A percentile compares a stretch with the other conserved stretches of the same genome.
phyloP scores from a whole-genome alignment of 768 basidiomycete genomes.

The Tulasnella sp. region DNA sequence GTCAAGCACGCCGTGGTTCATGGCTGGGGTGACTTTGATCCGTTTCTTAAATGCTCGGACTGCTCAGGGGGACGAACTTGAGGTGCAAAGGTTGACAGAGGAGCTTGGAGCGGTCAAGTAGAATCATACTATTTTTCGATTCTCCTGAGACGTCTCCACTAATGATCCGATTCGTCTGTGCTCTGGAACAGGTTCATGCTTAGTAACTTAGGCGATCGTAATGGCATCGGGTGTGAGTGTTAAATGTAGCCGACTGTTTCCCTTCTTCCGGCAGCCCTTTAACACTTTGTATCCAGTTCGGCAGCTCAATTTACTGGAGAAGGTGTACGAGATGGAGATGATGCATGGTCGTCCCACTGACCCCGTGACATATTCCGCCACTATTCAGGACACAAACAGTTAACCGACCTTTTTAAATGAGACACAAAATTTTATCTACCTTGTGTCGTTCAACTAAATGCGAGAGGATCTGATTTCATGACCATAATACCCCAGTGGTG shows the following conservation, averaged over 20 bases:
- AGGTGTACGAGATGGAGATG: neutral
- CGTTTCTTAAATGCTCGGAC: constrained; percentile 54
- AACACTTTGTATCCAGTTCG: neutral
- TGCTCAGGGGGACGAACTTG: constrained; percentile 44
- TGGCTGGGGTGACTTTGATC: constrained; percentile 51
- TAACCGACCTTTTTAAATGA: no score
- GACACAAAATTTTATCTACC: no score
- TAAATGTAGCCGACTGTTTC: neutral
- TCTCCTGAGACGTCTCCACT: no score
- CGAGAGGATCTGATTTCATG: no score
- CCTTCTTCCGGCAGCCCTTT: no score
- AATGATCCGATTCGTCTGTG: neutral
- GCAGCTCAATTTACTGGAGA: neutral
- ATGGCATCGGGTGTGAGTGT: neutral
- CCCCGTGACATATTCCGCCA: no score
- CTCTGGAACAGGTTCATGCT: neutral
- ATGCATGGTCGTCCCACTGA: no score
- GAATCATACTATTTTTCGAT: constrained; percentile 20
- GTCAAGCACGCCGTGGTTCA: constrained; percentile 56
- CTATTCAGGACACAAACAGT: no score
- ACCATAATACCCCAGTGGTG: no score
- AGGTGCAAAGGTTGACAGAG: constrained; percentile 43
- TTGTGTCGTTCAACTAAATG: no score
- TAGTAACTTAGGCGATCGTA: neutral
- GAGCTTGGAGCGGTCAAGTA: constrained; percentile 66